phyloP scores from a whole-genome alignment of 805 yeast genomes.

The Lachancea sp. region DNA sequence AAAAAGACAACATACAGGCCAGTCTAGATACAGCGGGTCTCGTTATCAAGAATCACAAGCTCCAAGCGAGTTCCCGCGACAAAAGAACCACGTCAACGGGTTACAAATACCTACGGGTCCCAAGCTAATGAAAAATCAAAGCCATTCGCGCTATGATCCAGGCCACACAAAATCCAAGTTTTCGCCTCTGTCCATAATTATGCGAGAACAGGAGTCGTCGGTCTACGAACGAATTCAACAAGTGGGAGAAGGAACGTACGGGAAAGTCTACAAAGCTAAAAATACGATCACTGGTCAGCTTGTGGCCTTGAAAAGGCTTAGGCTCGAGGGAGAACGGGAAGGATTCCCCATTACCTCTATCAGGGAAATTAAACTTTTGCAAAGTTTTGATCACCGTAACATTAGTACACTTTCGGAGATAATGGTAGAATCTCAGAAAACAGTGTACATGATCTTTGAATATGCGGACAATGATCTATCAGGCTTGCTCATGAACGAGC shows the following conservation, averaged over 20 bases:
- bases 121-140: background rate
- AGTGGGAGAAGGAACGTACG: constrained; percentile 99
- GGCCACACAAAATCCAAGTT: constrained; percentile 4
- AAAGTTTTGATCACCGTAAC: constrained; percentile 69
- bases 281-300: constrained; percentile 59
- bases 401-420: constrained; percentile 80
- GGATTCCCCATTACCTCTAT: constrained; percentile 96
- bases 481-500: constrained; percentile 76
- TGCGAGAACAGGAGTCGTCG: constrained; percentile 19
- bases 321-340: constrained; percentile 84
- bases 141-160: constrained; percentile 9
- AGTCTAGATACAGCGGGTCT: constrained; percentile 8
- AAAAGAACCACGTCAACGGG: constrained; percentile 5
- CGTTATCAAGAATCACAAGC: constrained; percentile 4
- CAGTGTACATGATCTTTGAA: constrained; percentile 84
- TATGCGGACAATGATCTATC: constrained; percentile 91
- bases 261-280: constrained; percentile 50
- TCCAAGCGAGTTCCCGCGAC: background rate
- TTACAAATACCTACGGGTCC: constrained; percentile 8
- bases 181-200: constrained; percentile 7
- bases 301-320: constrained; percentile 81
- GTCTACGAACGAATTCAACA: constrained; percentile 68
- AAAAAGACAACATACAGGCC: constrained; percentile 4
- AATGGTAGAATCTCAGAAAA: constrained; percentile 64
- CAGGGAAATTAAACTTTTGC: constrained; percentile 81